A percentile compares a stretch with the other conserved stretches of the same genome.
These are phyloP conservation scores for Fusarium dimerum DNA, from an alignment of 2,329 filamentous ascomycete genomes.

Conservation along the genomic window DNA sequence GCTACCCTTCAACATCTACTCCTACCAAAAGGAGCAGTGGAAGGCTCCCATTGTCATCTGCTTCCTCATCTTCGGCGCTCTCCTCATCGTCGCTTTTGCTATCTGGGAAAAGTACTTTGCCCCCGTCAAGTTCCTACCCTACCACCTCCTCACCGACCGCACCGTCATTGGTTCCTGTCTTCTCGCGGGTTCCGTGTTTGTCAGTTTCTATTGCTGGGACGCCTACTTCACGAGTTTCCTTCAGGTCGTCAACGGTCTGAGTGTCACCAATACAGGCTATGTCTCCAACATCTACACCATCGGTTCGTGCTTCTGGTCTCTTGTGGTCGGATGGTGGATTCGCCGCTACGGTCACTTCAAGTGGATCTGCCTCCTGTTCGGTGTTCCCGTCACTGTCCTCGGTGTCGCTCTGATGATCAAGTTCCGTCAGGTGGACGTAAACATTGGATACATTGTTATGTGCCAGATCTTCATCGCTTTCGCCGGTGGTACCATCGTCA, in stretches of 20 bases:
- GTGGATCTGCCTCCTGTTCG: conserved; percentile 52
- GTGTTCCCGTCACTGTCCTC: conserved; percentile 54
- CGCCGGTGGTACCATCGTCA: conserved; percentile 11
- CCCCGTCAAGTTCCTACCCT: conserved; percentile 58
- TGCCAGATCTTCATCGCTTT: conserved; percentile 20
- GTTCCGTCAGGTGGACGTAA: conserved; percentile 53
- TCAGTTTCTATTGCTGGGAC: conserved; percentile 49
- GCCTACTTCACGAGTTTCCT: conserved; percentile 54
- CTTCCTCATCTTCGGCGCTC: conserved; percentile 57
- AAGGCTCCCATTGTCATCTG: conserved; percentile 50
- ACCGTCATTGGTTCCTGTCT: conserved; percentile 51
- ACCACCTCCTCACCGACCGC: conserved; percentile 48
- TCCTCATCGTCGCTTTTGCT: conserved; percentile 56
- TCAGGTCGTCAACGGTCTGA: conserved; percentile 51
- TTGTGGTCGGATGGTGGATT: conserved; percentile 52
- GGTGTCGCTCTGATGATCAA: conserved; percentile 59
- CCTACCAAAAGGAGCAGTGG: conserved; percentile 46
- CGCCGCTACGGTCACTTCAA: conserved; percentile 54
- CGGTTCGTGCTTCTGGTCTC: conserved; percentile 49
- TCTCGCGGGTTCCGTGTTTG: conserved; percentile 40
- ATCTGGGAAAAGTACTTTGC: conserved; percentile 60
- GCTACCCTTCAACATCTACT: conserved; percentile 61
- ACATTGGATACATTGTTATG: conserved; percentile 56
- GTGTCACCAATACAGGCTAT: conserved; percentile 50
- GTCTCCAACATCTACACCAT: conserved; percentile 50